Base-by-base conservation (phyloP, 1,284 basidiomycete genomes). In the Ceratobasidium sp. region DNA sequence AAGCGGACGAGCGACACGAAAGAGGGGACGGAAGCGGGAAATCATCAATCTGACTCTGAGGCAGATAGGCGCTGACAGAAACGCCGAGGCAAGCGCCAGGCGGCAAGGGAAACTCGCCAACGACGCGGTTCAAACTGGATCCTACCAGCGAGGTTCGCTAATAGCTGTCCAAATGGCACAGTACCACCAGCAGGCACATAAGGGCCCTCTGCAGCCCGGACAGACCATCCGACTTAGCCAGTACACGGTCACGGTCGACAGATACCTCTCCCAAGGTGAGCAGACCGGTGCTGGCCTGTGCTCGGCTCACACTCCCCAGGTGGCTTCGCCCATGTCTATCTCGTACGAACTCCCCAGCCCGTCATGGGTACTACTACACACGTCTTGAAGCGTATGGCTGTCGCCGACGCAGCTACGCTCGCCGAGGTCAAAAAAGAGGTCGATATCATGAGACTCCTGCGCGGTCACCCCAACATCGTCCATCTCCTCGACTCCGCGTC, bases 271-370 rank as follows among this genome's bases (percentile, higher is more conserved):
- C 66, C 96, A 98, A 89, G 96, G 96, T 91, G 6, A 52, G 70
- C 18, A 61, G 52, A 13, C 7, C 30, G 44, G 18, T 69, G 32
- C 76, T 63, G 52, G 7, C 9, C 59, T 70, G 64, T 30, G 49
- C 23, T 28, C 23, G 43, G 67, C 71, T 49, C 47, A n/a, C 26
- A 23, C 35, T 21, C 72, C 58, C n/a, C 78, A 96, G 95, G 96
- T 82, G 98, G 98, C 18, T 99, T 98, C 81, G 97, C 98, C 1
- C 94, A 98, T 83, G 97, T 99, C 61, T 99, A 99, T 83, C 90
- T 99, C 73, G 96, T 98, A 71, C 87, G 89, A 72, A 96, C 96
- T 6, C 87, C 92, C 3, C 85, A 87, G 64, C 94, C 96, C 1
- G 92, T 99, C 58, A 92, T 91, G 82, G 90, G 91, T 81, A 91